Conservation (phyloP, 2,329 filamentous ascomycete genomes). For the Aspergillus quadricinctus region DNA sequence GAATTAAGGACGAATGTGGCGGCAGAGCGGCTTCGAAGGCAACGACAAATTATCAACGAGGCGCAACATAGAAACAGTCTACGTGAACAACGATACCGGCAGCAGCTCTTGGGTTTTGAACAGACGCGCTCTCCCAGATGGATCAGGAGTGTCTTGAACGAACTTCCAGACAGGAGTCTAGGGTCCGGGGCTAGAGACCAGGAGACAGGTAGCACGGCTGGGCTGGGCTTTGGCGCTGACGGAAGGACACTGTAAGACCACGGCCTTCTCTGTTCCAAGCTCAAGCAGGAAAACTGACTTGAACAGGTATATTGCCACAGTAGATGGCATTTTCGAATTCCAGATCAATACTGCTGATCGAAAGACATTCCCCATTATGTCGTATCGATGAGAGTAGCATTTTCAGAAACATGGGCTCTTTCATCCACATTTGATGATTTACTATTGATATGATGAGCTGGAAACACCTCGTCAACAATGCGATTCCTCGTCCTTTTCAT, state of each 20-base stretch:
- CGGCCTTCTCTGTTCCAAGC: conserved; percentile 6
- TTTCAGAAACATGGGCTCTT: neutral
- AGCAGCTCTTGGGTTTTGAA: conserved; percentile 29
- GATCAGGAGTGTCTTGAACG: conserved; percentile 34
- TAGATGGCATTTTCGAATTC: conserved; percentile 47
- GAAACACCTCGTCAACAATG: neutral
- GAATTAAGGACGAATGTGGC: conserved; percentile 37
- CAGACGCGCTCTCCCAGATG: conserved; percentile 35
- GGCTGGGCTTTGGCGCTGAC: conserved; percentile 45
- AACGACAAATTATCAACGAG: conserved; percentile 34
- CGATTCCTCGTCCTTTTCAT: neutral
- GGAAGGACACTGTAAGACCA: conserved; percentile 42
- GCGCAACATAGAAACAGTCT: conserved; percentile 26
- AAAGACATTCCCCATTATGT: conserved; percentile 44
- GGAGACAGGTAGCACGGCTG: conserved; percentile 42
- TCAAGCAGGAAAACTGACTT: conserved; percentile 6
- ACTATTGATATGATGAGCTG: neutral
- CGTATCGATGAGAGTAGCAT: conserved; percentile 32
- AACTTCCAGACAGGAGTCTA: conserved; percentile 30
- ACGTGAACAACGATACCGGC: conserved; percentile 31
- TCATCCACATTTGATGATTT: neutral
- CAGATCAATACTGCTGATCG: conserved; percentile 44
- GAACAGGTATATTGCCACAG: conserved; percentile 44
- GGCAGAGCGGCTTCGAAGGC: conserved; percentile 36
- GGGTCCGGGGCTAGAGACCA: conserved; percentile 29